Evolutionary conservation across 2,329 filamentous ascomycete species (phyloP), one percentile per base, ranked within the genome.

Genomic region (Aspergillus brasiliensis): DNA sequence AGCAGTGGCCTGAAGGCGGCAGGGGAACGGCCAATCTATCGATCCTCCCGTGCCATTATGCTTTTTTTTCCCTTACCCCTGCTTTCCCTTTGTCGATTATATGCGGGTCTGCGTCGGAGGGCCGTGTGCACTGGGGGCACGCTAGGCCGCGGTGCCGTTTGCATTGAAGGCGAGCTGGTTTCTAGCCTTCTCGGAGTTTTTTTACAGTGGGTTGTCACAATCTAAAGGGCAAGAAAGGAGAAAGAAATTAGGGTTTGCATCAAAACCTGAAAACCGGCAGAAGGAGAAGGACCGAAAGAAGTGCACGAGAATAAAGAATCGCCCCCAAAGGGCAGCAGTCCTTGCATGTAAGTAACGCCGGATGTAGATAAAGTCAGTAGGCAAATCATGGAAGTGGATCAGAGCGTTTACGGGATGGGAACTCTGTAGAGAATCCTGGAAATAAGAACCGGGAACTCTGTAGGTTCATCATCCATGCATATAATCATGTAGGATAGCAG

Each of bases 101-200:
- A 37, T 44, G 40, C n/a, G 27, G 28, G 19, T 21, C 28, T 46
- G 25, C 19, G 31, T 31, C 27, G 34, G 38, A 51, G 54, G 31
- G 17, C 51, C 59, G 40, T 53, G 53, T 58, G 51, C 57, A 48
- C 57, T 58, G 57, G 34, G 54, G 63, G 56, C 55, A 53, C 51
- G 25, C 23, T 54, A 55, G 37, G 46, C 42, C 51, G 23, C 42
- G 25, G 49, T 37, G 38, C 53, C 38, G n/a, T 58, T 68, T 64
- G 64, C 67, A 67, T 67, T 48, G 62, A 65, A 61, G 62, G 64
- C 61, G 62, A 63, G 67, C 65, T 66, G 68, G 68, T 58, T 62
- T 64, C 60, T 62, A 62, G 59, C 59, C 60, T 61, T 62, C 56
- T 47, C 51, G 65, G 64, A 63, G 64, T 66, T 65, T 56, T 66